Evolutionary conservation across 2,329 filamentous ascomycete species (phyloP), one percentile per base, ranked within the genome.

Genomic region (Neocucurbitaria cava): DNA sequence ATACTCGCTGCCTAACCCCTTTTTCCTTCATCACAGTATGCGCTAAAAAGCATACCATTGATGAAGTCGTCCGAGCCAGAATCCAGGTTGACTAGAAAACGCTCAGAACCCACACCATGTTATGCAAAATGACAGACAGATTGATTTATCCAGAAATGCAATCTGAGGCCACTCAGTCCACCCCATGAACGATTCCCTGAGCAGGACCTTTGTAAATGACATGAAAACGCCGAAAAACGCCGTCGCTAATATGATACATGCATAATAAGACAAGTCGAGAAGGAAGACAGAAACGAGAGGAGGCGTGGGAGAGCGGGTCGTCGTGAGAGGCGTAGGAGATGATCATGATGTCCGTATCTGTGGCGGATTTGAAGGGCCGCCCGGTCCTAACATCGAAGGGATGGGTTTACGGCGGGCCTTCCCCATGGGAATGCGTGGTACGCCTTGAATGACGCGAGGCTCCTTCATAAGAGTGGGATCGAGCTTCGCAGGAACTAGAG

Each of bases 401-500:
- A 82, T 80, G 2, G 80, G 80, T 65, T 82, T 83, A 31, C 81
- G 72, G 49, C 78, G 77, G 21, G 80, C 78, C 61, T 80, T 77
- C n/a, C 74, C 74, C 55, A 76, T 74, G 46, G 82, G 81, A 15
- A 86, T 79, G 53, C 84, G 78, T 24, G 92, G 92, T n/a, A 92
- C 87, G 31, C 93, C 93, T 73, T 96, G 92, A 35, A 96, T 94
- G 58, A 91, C 87, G 53, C 93, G 85, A 26, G 93, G 93, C 76
- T 97, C 93, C 73, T 92, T 91, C 92, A 98, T 96, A 42, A 97
- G 81, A 13, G 87, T 85, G 3, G 89, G 85, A 68, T 99, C 95
- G 9, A 99, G 83, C 69, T 91, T 93, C 7, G 91, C 87, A 5
- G 95, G 95, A 33, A 91, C 86, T 86, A 49, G 10, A 26, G 20